phyloP scores from a whole-genome alignment of 768 basidiomycete species.

The Glaciozyma antarctica region DNA sequence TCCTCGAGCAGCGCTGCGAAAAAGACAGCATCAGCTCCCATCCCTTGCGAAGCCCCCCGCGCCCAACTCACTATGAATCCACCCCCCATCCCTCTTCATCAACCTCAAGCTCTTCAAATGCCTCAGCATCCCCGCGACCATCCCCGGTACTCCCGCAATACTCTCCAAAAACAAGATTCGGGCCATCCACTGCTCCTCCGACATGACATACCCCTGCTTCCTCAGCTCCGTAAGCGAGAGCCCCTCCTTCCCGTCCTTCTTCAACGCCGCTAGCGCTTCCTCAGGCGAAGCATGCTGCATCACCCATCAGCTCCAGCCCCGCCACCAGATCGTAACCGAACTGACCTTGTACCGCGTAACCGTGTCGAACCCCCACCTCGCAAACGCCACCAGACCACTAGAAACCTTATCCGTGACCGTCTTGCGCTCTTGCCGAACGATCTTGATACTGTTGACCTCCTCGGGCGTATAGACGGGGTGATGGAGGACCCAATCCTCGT shows the following conservation, averaged over 20 bases:
- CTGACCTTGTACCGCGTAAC: conserved; percentile 70
- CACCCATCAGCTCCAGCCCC: too few species aligned
- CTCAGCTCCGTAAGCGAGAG: conserved; percentile 55
- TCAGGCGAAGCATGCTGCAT: conserved; percentile 22
- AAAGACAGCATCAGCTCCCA: not conserved
- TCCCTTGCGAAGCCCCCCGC: not conserved
- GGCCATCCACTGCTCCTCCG: conserved; percentile 39
- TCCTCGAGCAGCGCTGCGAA: conserved; percentile 5
- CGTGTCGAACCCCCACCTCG: conserved; percentile 64
- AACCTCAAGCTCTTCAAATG: conserved; percentile 80
- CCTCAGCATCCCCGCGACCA: conserved; percentile 47
- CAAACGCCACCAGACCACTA: conserved; percentile 50
- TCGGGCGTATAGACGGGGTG: conserved; percentile 78
- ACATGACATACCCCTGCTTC: conserved; percentile 61
- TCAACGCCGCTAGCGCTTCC: conserved; percentile 8
- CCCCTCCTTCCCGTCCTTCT: conserved; percentile 21
- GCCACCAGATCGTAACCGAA: too few species aligned
- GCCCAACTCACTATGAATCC: conserved; percentile 63
- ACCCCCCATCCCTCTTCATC: conserved; percentile 60
- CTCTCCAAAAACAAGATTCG: conserved; percentile 62
- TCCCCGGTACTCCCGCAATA: conserved; percentile 85
- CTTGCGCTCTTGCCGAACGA: conserved; percentile 58
- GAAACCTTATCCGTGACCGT: conserved; percentile 68
- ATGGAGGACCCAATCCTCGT: conserved; percentile 64
- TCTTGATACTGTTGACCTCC: conserved; percentile 45